These are phyloP conservation scores for Podaxis sp. DNA, from an alignment of 768 basidiomycete genomes.

Conservation along the genomic window DNA sequence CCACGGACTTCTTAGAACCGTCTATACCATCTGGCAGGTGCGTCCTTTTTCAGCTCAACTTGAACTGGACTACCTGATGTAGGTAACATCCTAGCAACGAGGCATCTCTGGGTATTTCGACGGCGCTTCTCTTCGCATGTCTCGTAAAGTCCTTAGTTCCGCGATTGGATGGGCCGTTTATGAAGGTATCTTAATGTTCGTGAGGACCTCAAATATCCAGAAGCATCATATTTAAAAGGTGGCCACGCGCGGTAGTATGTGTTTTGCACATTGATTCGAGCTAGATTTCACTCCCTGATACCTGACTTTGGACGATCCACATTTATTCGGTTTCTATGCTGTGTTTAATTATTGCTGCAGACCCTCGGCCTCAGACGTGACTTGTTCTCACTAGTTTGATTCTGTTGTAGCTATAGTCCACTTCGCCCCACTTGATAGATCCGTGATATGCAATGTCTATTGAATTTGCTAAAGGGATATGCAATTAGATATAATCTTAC, in stretches of 20 bases:
- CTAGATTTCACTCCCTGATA: no score
- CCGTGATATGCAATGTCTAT: not conserved
- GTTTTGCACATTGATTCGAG: no score
- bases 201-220: constrained; percentile 21
- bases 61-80: not conserved
- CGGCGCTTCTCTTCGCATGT: constrained; percentile 77
- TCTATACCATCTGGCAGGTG: constrained; percentile 67
- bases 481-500: not conserved
- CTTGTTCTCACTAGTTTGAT: not conserved
- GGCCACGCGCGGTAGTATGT: not conserved
- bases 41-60: constrained; percentile 21
- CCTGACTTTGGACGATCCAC: not conserved
- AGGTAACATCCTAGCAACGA: constrained; percentile 56
- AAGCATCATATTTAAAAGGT: constrained; percentile 3
- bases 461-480: not conserved
- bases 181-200: constrained; percentile 69
- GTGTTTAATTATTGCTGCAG: not conserved
- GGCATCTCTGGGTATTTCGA: constrained; percentile 83
- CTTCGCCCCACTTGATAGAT: constrained; percentile 10
- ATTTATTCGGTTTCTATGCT: not conserved
- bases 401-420: constrained; percentile 2
- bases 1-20: constrained; percentile 65
- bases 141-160: constrained; percentile 85
- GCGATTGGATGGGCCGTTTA: constrained; percentile 92
- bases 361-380: not conserved